Conservation (phyloP, 208 protist species). For the Acanthamoeba triangularis region DNA sequence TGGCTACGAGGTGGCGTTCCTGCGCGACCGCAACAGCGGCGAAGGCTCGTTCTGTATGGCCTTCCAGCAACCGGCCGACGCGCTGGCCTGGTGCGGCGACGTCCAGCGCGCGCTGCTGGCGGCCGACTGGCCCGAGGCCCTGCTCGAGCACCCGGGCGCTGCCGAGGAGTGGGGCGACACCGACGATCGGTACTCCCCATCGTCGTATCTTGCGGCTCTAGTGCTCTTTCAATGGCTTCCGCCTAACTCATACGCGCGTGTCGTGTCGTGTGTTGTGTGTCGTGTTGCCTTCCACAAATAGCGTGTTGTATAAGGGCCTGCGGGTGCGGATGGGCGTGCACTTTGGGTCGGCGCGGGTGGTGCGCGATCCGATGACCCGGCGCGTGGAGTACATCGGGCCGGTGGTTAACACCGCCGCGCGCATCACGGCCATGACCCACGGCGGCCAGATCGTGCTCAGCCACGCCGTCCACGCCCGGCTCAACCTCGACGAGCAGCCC, state of each 20-base stretch:
- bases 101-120: not conserved
- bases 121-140: slow-evolving; percentile 27
- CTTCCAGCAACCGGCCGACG: not conserved
- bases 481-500: not conserved
- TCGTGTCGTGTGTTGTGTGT: no score
- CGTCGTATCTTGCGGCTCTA: not conserved
- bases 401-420: slow-evolving; percentile 1
- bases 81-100: not conserved
- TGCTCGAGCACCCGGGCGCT: not conserved
- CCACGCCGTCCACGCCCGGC: not conserved
- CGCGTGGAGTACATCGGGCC: slow-evolving; percentile 52
- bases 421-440: not conserved
- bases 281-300: not conserved
- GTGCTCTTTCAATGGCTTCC: no score
- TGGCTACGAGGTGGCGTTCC: not conserved
- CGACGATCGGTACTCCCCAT: slow-evolving; percentile 41
- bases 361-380: slow-evolving; percentile 36
- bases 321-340: slow-evolving; percentile 63
- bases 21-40: not conserved
- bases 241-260: no score
- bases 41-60: slow-evolving; percentile 68
- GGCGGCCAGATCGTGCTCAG: slow-evolving; percentile 9
- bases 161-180: slow-evolving; percentile 42
- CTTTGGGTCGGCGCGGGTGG: not conserved
- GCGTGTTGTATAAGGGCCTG: slow-evolving; percentile 31